These are phyloP conservation scores for Apiotrichum domesticum DNA, from an alignment of 1,284 basidiomycete species.

Conservation along the genomic window DNA sequence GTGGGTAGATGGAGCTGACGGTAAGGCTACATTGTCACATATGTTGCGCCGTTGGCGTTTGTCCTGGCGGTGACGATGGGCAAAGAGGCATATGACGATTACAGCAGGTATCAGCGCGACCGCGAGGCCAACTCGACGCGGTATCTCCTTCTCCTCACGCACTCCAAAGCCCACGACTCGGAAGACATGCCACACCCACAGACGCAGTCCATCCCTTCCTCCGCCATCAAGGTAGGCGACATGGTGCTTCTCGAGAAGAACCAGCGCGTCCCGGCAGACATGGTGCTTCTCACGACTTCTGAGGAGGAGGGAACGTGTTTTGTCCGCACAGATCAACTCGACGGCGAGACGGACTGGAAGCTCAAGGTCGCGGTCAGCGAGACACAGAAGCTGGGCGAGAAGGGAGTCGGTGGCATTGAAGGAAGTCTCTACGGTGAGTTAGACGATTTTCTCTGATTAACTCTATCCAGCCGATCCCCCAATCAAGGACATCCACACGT, in stretches of 20 bases:
- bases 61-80: conserved; percentile 93
- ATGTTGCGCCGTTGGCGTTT: conserved; percentile 92
- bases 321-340: conserved; percentile 94
- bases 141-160: conserved; percentile 71
- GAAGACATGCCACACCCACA: conserved; percentile 26
- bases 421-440: conserved; percentile 73
- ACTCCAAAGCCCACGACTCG: conserved; percentile 20
- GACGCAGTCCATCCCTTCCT: conserved; percentile 71
- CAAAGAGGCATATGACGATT: conserved; percentile 98
- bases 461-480: conserved; percentile 70
- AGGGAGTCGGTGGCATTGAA: conserved; percentile 66
- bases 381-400: conserved; percentile 67
- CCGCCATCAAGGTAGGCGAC: conserved; percentile 83
- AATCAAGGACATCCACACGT: conserved; percentile 94
- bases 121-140: conserved; percentile 89
- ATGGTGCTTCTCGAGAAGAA: conserved; percentile 92
- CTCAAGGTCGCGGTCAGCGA: conserved; percentile 79
- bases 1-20: conserved; percentile 44
- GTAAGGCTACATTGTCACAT: conserved; percentile 88
- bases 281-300: conserved; percentile 81
- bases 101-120: conserved; percentile 84
- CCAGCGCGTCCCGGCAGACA: conserved; percentile 90
- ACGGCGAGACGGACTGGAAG: conserved; percentile 99
- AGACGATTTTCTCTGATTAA: conserved; percentile 1
- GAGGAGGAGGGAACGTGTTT: conserved; percentile 84